phyloP scores from a whole-genome alignment of 805 yeast species.

The Candida anglica region DNA sequence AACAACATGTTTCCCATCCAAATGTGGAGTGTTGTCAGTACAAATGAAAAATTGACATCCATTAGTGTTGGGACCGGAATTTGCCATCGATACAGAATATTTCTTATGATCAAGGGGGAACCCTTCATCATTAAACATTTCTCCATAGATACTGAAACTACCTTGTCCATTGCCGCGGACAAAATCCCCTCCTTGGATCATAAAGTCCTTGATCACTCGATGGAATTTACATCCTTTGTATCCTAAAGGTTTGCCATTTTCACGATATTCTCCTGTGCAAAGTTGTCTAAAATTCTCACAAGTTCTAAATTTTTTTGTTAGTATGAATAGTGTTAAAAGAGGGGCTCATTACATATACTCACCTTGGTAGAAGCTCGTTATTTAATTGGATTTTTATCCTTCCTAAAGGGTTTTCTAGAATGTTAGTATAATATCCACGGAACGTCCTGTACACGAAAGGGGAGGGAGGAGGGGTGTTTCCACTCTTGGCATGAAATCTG shows the following conservation, averaged over 20 bases:
- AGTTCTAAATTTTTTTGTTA: conserved; percentile 25
- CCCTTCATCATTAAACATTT: conserved; percentile 54
- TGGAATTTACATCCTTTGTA: conserved; percentile 62
- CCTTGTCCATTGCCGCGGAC: conserved; percentile 68
- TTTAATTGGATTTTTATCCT: conserved; percentile 43
- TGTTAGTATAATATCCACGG: too few species aligned
- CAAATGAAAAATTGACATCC: conserved; percentile 43
- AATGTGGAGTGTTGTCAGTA: conserved; percentile 24
- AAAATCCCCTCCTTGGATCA: conserved; percentile 39
- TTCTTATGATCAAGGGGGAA: conserved; percentile 57
- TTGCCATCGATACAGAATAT: conserved; percentile 89
- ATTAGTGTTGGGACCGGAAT: conserved; percentile 46
- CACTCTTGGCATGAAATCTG: too few species aligned
- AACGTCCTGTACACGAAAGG: too few species aligned
- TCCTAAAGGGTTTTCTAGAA: conserved; percentile 21
- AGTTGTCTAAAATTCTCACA: conserved; percentile 50
- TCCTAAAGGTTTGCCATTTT: conserved; percentile 47
- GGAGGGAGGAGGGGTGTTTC: too few species aligned
- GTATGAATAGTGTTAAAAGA: conserved; percentile 1
- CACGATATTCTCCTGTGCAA: conserved; percentile 46
- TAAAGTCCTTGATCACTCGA: conserved; percentile 30
- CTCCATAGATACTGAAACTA: conserved; percentile 66
- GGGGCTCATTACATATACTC: too few species aligned
- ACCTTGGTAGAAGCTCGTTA: conserved; percentile 35
- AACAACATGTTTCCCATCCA: conserved; percentile 47